These are phyloP conservation scores for Saccharomyces paradoxus DNA, from an alignment of 805 yeast genomes.

Conservation along the genomic window DNA sequence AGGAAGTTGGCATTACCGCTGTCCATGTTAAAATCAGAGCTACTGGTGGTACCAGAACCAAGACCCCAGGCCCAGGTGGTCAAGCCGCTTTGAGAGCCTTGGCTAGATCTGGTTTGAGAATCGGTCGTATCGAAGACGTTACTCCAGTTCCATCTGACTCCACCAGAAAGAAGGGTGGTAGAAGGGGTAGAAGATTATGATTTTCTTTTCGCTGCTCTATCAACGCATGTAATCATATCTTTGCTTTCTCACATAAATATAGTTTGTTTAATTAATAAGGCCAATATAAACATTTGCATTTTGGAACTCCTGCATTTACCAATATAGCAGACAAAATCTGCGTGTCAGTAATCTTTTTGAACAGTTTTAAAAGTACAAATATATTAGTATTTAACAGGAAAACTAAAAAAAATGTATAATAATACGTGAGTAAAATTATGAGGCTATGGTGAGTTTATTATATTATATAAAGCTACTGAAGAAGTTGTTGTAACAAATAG, in stretches of 20 bases:
- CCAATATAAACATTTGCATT: neutral
- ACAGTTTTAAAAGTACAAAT: neutral
- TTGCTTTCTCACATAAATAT: neutral
- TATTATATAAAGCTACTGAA: neutral
- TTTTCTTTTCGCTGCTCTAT: conserved; percentile 6
- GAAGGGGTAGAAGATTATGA: conserved; percentile 99
- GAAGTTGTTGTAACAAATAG: conserved; percentile 2
- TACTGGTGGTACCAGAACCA: conserved; percentile 99
- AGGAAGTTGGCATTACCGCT: conserved; percentile 99
- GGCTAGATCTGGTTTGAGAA: conserved; percentile 99
- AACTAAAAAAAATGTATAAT: neutral
- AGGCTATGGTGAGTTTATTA: neutral
- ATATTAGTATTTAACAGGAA: neutral
- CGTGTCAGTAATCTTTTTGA: neutral
- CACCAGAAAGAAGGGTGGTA: conserved; percentile 99
- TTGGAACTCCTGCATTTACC: neutral
- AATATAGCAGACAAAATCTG: neutral
- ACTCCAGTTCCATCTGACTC: conserved; percentile 99
- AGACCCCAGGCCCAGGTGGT: conserved; percentile 99
- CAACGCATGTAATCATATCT: neutral
- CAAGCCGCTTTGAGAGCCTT: conserved; percentile 98
- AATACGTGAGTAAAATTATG: neutral
- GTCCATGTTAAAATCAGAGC: conserved; percentile 99
- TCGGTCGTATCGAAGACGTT: conserved; percentile 99
- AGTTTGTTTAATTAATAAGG: neutral